Evolutionary conservation across 2,329 filamentous ascomycete species (phyloP), one percentile per base, ranked within the genome.

Genomic region (Lachnellula occidentalis): DNA sequence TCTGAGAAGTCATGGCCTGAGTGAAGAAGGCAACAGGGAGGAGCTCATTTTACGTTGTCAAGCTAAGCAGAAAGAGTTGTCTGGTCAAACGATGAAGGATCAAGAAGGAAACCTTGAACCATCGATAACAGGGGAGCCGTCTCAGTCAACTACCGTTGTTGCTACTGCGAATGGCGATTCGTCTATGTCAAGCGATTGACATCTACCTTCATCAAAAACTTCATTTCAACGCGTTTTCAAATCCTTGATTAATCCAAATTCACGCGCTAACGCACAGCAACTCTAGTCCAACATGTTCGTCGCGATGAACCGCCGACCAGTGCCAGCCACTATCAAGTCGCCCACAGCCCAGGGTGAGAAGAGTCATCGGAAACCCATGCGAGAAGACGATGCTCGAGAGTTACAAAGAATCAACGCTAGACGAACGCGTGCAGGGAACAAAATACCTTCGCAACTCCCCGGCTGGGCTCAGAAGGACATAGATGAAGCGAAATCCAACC

Each of bases 251-350:
- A 14, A 31, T n/a, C 12, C 9, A 9, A 6, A 6, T 17, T 31
- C 27, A 22, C 22, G 24, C 31, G 41, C 43, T 50, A 19, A 47
- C 47, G 41, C 45, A 54, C 45, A 21, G 22, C 21, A 22, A 31
- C n/a, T 39, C 22, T 50, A 55, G 53, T 34, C 53, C 15, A 21
- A 27, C 11, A 47, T 54, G 41, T 57, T 43, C 37, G 37, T 24
- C 27, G 55, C 55, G 21, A 57, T 54, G 51, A 51, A 27, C 34
- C 27, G 47, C 51, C 45, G 46, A 36, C 51, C 46, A 5, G 53
- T 55, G 12, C 48, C 53, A 14, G 53, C 51, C 19, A 8, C 22
- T 7, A 43, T 12, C 19, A 24, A 31, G 4, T 31, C 43, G 21
- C 12, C 21, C 43, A 17, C 5, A 39, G 36, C 7, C 36, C 15